Percentiles rank a stretch among this genome's conserved stretches.
phyloP scores from a whole-genome alignment of 805 yeast genomes.

The Kregervanrija pseudodelftensis region DNA sequence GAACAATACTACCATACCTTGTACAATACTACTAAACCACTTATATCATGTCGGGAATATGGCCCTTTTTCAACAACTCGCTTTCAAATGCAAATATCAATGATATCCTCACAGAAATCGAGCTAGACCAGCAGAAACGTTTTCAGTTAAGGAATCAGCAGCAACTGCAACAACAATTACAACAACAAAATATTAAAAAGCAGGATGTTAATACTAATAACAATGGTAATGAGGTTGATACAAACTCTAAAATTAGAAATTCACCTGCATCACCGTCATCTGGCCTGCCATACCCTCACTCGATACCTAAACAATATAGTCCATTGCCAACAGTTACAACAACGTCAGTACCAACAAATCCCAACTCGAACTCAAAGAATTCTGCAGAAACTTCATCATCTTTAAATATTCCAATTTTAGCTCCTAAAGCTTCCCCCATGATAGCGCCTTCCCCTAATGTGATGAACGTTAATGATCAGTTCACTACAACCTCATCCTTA shows the following conservation, averaged over 20 bases:
- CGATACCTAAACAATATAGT: too few species aligned
- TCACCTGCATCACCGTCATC: too few species aligned
- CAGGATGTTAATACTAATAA: too few species aligned
- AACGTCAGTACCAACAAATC: too few species aligned
- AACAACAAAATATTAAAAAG: too few species aligned
- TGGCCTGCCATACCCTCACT: too few species aligned
- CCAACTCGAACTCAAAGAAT: not conserved
- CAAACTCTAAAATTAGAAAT: too few species aligned
- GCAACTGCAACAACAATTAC: too few species aligned
- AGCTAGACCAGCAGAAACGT: conserved; percentile 17
- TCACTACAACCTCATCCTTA: conserved; percentile 11
- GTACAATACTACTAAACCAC: not conserved
- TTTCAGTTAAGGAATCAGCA: not conserved
- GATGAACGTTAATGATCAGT: not conserved
- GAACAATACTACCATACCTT: too few species aligned
- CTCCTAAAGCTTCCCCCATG: conserved; percentile 1
- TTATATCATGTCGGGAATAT: conserved; percentile 28
- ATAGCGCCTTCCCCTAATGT: not conserved
- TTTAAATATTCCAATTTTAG: conserved; percentile 1
- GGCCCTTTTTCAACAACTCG: conserved; percentile 33
- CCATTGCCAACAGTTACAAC: too few species aligned
- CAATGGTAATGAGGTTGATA: too few species aligned
- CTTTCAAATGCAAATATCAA: conserved; percentile 31
- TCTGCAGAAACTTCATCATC: not conserved
- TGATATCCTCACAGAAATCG: conserved; percentile 31